A percentile compares a stretch with the other conserved stretches of the same genome.
Evolutionary conservation across 2,329 filamentous ascomycete genomes (phyloP).

Genomic region (Apiospora hydei): DNA sequence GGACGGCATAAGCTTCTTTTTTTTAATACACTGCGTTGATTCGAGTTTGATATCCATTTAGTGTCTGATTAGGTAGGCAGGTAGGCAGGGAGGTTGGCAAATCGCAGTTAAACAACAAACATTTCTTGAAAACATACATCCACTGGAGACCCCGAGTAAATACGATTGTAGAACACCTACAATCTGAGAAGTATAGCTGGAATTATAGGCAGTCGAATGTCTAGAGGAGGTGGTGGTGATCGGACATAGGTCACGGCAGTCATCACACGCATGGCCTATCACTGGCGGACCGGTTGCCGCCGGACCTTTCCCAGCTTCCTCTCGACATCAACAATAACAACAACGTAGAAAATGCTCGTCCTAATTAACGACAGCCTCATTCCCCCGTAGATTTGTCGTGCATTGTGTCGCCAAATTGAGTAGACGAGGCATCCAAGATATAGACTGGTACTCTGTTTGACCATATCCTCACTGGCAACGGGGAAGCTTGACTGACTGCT

Average conservation of each 20-base stretch:
- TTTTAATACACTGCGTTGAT: constrained; percentile 25
- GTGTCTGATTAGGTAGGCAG: constrained; percentile 15
- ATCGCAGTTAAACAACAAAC: constrained; percentile 14
- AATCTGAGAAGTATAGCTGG: background rate
- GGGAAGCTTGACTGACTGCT: background rate
- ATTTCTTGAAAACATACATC: background rate
- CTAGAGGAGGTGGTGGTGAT: background rate
- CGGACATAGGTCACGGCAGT: background rate
- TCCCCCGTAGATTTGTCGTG: background rate
- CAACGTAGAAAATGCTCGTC: background rate
- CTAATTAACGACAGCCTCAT: background rate
- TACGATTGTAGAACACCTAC: background rate
- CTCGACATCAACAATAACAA: background rate
- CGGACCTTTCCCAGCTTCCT: background rate
- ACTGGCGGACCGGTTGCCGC: background rate
- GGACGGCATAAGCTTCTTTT: constrained; percentile 25
- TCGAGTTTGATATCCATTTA: constrained; percentile 24
- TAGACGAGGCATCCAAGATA: background rate
- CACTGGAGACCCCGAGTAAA: background rate
- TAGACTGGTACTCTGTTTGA: background rate
- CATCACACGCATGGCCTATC: background rate
- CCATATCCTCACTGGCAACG: background rate
- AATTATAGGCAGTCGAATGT: background rate
- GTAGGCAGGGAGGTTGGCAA: constrained; percentile 16
- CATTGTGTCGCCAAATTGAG: background rate